A percentile compares a stretch with the other conserved stretches of the same genome.
Evolutionary conservation across 108 stramenopile genomes (phyloP).

Genomic region (Skeletonema potamos): DNA sequence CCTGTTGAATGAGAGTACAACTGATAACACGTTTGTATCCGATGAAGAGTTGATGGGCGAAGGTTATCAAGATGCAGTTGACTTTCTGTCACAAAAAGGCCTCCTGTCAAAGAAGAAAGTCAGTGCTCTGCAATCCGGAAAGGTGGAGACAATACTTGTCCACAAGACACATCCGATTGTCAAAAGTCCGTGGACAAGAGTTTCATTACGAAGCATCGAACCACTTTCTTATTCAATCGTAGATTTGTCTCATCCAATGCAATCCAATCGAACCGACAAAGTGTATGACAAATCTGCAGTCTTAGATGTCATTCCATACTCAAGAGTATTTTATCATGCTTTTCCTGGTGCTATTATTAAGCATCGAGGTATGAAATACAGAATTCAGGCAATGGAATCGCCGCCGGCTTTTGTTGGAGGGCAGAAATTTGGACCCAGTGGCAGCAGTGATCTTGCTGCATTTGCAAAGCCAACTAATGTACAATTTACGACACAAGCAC

Average conservation of each 20-base stretch:
- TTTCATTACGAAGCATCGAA: slow-evolving; percentile 81
- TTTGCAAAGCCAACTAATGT: slow-evolving; percentile 70
- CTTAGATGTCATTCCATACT: slow-evolving; percentile 79
- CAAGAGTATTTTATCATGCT: slow-evolving; percentile 80
- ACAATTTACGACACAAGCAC: slow-evolving; percentile 71
- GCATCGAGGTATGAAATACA: slow-evolving; percentile 73
- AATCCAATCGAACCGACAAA: slow-evolving; percentile 65
- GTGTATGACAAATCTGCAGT: slow-evolving; percentile 65
- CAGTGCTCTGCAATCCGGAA: slow-evolving; percentile 1
- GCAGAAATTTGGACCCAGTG: slow-evolving; percentile 35
- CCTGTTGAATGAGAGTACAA: slow-evolving; percentile 28
- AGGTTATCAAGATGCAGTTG: slow-evolving; percentile 57
- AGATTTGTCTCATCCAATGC: slow-evolving; percentile 71
- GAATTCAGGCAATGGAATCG: slow-evolving; percentile 73
- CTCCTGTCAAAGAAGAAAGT: slow-evolving; percentile 15
- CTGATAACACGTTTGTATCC: background rate
- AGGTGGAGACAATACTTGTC: slow-evolving; percentile 6
- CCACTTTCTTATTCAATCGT: slow-evolving; percentile 75
- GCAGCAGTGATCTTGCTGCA: slow-evolving; percentile 54
- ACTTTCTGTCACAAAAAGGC: slow-evolving; percentile 28
- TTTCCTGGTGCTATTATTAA: slow-evolving; percentile 88
- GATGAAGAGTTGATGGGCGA: slow-evolving; percentile 70
- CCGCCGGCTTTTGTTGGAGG: slow-evolving; percentile 62
- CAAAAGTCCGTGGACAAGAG: slow-evolving; percentile 66
- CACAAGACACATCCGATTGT: slow-evolving; percentile 70